phyloP scores from a whole-genome alignment of 2,329 filamentous ascomycete genomes.

The Penicillium sp. region DNA sequence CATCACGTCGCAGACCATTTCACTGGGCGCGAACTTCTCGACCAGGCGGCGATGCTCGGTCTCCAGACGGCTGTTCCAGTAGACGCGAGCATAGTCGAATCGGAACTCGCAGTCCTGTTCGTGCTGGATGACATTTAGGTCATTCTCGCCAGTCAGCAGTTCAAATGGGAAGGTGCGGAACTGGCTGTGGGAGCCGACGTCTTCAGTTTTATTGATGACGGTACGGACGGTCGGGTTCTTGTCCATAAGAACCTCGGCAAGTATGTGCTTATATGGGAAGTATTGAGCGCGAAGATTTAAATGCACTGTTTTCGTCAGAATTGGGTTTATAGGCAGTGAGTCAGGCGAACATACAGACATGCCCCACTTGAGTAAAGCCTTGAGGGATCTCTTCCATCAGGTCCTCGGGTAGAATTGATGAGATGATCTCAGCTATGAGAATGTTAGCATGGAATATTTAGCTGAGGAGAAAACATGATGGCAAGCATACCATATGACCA shows the following conservation, averaged over 20 bases:
- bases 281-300: conserved; percentile 84
- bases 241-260: conserved; percentile 81
- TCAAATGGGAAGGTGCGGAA: conserved; percentile 94
- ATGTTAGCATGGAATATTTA: conserved; percentile 11
- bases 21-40: conserved; percentile 72
- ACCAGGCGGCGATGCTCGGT: conserved; percentile 84
- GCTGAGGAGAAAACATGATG: not conserved
- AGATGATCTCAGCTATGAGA: conserved; percentile 72
- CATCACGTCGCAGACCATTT: conserved; percentile 96
- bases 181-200: conserved; percentile 79
- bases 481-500: conserved; percentile 71
- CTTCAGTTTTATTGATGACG: conserved; percentile 93
- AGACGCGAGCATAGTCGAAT: conserved; percentile 95
- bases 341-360: conserved; percentile 64
- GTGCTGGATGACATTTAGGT: conserved; percentile 78
- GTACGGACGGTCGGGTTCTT: conserved; percentile 82
- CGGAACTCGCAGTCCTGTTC: conserved; percentile 83
- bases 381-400: conserved; percentile 77
- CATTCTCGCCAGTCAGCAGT: conserved; percentile 75
- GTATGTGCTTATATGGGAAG: conserved; percentile 79
- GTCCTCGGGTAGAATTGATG: conserved; percentile 75
- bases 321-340: not conserved
- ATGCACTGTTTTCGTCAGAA: conserved; percentile 60
- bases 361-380: conserved; percentile 85
- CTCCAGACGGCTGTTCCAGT: conserved; percentile 94